These are phyloP conservation scores for Xylaria arbuscula DNA, from an alignment of 2,329 filamentous ascomycete species.

Conservation along the genomic window DNA sequence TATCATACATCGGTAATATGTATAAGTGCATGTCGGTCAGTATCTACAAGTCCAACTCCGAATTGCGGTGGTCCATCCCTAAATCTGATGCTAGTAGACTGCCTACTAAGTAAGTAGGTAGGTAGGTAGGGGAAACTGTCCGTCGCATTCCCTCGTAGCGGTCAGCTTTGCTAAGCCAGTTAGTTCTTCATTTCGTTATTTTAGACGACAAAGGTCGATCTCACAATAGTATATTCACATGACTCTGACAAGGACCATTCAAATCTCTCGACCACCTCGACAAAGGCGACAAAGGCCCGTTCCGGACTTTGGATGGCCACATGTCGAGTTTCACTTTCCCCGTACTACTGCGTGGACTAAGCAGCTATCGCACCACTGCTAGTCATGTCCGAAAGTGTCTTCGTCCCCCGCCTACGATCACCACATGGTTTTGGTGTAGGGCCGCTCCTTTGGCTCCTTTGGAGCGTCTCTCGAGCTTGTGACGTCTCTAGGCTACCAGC, in stretches of 20 bases:
- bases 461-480: constrained; percentile 6
- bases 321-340: constrained; percentile 10
- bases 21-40: too few relatives aligned
- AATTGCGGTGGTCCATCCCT: too few relatives aligned
- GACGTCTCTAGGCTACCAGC: neutral
- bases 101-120: too few relatives aligned
- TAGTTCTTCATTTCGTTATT: neutral
- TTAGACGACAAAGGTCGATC: neutral
- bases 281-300: constrained; percentile 9
- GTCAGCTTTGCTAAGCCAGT: neutral
- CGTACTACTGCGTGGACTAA: neutral
- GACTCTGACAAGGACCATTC: neutral
- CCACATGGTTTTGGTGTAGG: neutral
- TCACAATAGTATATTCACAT: constrained; percentile 2
- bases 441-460: neutral
- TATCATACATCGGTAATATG: too few relatives aligned
- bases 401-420: constrained; percentile 12
- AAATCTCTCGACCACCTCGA: constrained; percentile 1
- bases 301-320: constrained; percentile 13
- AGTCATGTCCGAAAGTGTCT: constrained; percentile 6
- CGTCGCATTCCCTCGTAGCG: neutral
- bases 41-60: too few relatives aligned
- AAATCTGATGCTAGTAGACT: too few relatives aligned
- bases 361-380: neutral
- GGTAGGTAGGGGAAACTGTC: too few relatives aligned